Base-by-base conservation (phyloP, 2,329 filamentous ascomycete genomes). In the Pyrenophora seminiperda region DNA sequence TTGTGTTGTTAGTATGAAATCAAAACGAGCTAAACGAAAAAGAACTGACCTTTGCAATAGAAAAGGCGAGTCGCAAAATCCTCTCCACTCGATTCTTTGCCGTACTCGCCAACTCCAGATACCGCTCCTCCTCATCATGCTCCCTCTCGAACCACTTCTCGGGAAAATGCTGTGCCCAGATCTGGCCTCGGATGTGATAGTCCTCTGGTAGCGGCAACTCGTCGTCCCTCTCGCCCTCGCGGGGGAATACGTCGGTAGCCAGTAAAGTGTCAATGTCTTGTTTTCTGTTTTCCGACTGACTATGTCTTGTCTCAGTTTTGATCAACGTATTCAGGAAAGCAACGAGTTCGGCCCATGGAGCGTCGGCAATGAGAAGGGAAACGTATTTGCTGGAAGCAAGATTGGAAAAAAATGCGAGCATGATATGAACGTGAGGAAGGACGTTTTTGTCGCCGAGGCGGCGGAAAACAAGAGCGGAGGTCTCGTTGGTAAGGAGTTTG, bases 81-180 rank as follows among this genome's bases (percentile, higher is more conserved):
- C 86, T 76, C 43, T 84, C 81, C 27, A 78, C 79, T 5, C 86
- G 76, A n/a, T 81, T 75, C 13, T 79, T 78, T 0, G 76, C 76
- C 66, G 86, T 85, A 0, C 82, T 86, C 0, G 83, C 73, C 0
- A 82, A 70, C 61, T 89, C 86, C 37, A 89, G 81, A 13, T 80
- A 80, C 33, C 85, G 81, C 53, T 89, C 86, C 9, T 87, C 84
- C n/a, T 89, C 86, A 19, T 89, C 85, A 4, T 85, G 77, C 50
- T 80, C 79, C 1, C 80, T 78, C 7, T 78, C 77, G 61, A 89
- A 89, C 82, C 83, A 89, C 0, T 77, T 73, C 0, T 70, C 47
- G 0, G 85, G 84, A 44, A 82, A 85, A 47, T 86, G 86, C 2
- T 83, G 77, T 0, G 79, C 75, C 75, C 84, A 89, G 1, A 84